Evolutionary conservation across 768 basidiomycete species (phyloP).

Genomic region (Floccularia luteovirens): DNA sequence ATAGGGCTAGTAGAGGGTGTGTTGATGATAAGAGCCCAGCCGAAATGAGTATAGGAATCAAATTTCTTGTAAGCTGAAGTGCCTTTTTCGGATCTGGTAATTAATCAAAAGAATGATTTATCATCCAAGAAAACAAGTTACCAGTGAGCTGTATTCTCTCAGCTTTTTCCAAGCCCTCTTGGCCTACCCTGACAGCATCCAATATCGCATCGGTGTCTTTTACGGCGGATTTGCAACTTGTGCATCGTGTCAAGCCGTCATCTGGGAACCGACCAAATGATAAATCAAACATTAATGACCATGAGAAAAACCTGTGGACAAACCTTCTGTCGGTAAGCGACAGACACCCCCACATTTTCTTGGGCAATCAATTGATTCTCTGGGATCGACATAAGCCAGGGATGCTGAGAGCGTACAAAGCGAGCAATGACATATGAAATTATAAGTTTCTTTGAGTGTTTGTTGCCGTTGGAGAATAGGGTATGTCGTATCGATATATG

Average conservation of each 20-base stretch:
- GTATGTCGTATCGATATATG: conserved; percentile 82
- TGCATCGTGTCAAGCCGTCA: conserved; percentile 38
- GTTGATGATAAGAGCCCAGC: conserved; percentile 55
- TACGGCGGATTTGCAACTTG: conserved; percentile 43
- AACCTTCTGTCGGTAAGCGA: conserved; percentile 55
- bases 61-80: conserved; percentile 50
- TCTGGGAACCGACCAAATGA: conserved; percentile 32
- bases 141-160: conserved; percentile 52
- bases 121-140: conserved; percentile 17
- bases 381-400: conserved; percentile 39
- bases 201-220: conserved; percentile 43
- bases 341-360: conserved; percentile 61
- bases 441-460: conserved; percentile 64
- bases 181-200: conserved; percentile 61
- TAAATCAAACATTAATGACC: neutral
- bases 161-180: conserved; percentile 73
- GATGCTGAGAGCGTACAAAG: conserved; percentile 34
- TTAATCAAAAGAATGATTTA: conserved; percentile 1
- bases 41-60: conserved; percentile 56
- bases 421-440: conserved; percentile 65
- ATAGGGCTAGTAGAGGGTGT: conserved; percentile 72
- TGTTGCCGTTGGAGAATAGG: conserved; percentile 47
- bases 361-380: conserved; percentile 65
- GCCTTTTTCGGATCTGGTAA: conserved; percentile 50
- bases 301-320: conserved; percentile 3